Evolutionary conservation across 2,329 filamentous ascomycete genomes (phyloP).

Genomic region (Byssochlamys sp.): DNA sequence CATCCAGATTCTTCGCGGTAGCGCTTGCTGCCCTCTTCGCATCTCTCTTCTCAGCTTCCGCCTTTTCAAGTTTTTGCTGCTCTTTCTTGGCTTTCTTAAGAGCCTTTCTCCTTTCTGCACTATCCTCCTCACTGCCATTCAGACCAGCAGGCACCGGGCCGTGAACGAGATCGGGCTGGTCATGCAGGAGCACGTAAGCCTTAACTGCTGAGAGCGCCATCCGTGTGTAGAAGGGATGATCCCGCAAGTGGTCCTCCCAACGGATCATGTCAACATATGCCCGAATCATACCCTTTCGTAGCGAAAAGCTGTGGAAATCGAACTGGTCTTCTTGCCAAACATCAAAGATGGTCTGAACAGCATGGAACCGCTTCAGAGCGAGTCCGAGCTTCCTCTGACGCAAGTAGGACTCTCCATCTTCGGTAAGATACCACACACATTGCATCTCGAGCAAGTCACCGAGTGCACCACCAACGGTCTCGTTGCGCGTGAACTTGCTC

Average conservation of each 20-base stretch:
- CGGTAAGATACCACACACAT: conserved; percentile 90
- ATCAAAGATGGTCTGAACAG: conserved; percentile 86
- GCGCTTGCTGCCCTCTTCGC: conserved; percentile 64
- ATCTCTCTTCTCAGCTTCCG: conserved; percentile 73
- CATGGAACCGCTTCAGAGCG: conserved; percentile 83
- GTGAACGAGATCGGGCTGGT: conserved; percentile 59
- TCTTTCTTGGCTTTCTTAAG: conserved; percentile 85
- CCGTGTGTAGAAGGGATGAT: conserved; percentile 85
- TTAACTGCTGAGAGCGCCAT: conserved; percentile 73
- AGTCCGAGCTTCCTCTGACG: conserved; percentile 73
- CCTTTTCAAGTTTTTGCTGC: conserved; percentile 61
- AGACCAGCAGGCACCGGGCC: conserved; percentile 49
- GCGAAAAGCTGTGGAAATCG: conserved; percentile 93
- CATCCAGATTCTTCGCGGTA: conserved; percentile 47
- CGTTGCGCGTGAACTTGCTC: conserved; percentile 86
- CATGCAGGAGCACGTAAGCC: conserved; percentile 69
- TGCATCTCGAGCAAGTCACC: conserved; percentile 96
- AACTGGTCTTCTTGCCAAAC: conserved; percentile 98
- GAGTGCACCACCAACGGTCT: conserved; percentile 76
- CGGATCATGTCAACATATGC: conserved; percentile 92
- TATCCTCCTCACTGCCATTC: conserved; percentile 42
- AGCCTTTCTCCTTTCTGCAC: conserved; percentile 71
- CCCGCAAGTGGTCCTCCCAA: conserved; percentile 85
- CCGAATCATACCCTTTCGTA: conserved; percentile 91
- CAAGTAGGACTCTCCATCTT: conserved; percentile 83